A percentile compares a stretch with the other conserved stretches of the same genome.
Conservation (phyloP, 352 stramenopile genomes). For the Globisporangium okanoganense region DNA sequence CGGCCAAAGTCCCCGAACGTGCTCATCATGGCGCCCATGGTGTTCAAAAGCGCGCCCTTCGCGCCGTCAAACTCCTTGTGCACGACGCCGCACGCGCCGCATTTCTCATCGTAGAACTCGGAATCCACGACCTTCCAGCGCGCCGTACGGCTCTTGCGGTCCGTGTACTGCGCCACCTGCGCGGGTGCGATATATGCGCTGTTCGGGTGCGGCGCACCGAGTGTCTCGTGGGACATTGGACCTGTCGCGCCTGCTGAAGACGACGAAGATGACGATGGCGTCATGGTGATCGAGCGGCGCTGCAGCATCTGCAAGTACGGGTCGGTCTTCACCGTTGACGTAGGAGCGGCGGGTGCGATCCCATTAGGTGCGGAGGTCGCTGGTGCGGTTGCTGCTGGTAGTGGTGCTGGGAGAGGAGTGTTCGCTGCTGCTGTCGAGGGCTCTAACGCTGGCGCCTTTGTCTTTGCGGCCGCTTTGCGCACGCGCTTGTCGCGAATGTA, state of each 20-base stretch:
- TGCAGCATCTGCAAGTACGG: conserved; percentile 82
- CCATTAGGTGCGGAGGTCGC: not conserved
- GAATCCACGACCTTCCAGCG: conserved; percentile 70
- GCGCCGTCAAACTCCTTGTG: conserved; percentile 43
- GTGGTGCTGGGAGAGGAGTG: not conserved
- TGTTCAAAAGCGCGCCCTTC: conserved; percentile 44
- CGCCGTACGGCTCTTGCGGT: conserved; percentile 38
- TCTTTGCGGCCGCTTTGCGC: conserved; percentile 19
- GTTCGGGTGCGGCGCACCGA: conserved; percentile 35
- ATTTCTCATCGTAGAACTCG: conserved; percentile 66
- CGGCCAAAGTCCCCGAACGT: conserved; percentile 69
- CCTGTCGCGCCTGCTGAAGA: not conserved
- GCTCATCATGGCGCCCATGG: conserved; percentile 80
- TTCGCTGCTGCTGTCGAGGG: not conserved
- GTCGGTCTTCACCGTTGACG: conserved; percentile 40
- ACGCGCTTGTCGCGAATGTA: conserved; percentile 75
- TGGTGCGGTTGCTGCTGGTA: conserved; percentile 2
- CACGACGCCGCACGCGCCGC: conserved; percentile 43
- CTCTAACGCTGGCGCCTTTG: conserved; percentile 6
- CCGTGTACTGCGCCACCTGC: conserved; percentile 45
- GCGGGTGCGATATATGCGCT: conserved; percentile 57
- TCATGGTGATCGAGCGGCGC: conserved; percentile 53
- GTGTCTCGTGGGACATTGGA: not conserved
- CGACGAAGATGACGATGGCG: conserved; percentile 9
- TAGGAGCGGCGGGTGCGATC: not conserved